Base-by-base conservation (phyloP, 495 filamentous ascomycete species). In the Viridothelium virens region DNA sequence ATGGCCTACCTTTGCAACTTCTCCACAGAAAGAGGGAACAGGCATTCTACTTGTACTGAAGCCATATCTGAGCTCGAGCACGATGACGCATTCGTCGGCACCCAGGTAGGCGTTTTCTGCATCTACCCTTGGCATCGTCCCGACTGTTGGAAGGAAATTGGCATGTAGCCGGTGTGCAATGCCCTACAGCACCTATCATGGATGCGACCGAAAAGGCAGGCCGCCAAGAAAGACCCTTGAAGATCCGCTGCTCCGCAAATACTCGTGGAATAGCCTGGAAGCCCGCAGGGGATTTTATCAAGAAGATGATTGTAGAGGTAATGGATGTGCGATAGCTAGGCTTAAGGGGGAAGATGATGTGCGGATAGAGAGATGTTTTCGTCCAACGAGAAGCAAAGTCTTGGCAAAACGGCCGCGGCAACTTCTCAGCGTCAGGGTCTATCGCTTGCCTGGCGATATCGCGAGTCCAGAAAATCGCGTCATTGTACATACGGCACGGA, bases 201-300 rank as follows among this genome's bases (percentile, higher is more conserved):
- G 25, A 59, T 36, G 31, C 18, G 53, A 34, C 53, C 25, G 36
- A 59, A 59, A 36, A 59, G 53, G 53, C 53, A 59, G 53, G 53
- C 53, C 53, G 53, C 53, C 53, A 59, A 59, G 53, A 59, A 10
- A 36, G 7, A 10, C 18, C 25, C 25, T 18, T 18, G 53, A 59
- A 36, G 31, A 7, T 59, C 53, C 53, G 53, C 7, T 10, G 31
- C 7, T 33, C 53, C 53, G 53, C 53, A 33, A 10, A 36, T 10
- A 59, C 5, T 7, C n/a, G 11, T n/a, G 18, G n/a, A n/a, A 53
- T 53, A 14, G 53, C 31, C 53, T 11, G 53, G 7, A 36, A 3
- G 5, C 14, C 3, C 14, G 53, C 53, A 59, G 53, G 53, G 25
- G 2, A 0, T 34, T 59, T 33, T 11, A 10, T 9, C 18, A 31